A percentile compares a stretch with the other conserved stretches of the same genome.
phyloP scores from a whole-genome alignment of 176 grass and related monocot species.

The Metroxylon sagu region DNA sequence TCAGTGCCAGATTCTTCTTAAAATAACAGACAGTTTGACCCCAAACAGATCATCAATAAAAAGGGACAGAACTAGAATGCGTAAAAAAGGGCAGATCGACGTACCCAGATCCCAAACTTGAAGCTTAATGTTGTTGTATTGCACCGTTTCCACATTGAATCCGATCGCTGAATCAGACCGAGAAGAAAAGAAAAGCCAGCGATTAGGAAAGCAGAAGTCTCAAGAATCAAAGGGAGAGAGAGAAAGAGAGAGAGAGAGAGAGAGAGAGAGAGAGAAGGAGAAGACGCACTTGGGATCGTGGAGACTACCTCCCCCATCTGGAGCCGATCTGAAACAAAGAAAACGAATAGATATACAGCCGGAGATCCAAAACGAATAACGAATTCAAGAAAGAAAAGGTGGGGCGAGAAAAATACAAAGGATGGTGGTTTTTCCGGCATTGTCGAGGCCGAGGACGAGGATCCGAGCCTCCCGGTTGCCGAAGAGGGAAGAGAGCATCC shows the following conservation, averaged over 20 bases:
- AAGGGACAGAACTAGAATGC: slow-evolving; percentile 5
- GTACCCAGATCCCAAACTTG: slow-evolving; percentile 14
- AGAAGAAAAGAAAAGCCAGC: background rate
- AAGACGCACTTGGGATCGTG: slow-evolving; percentile 11
- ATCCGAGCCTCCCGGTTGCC: slow-evolving; percentile 95
- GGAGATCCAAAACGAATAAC: background rate
- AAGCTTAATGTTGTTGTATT: slow-evolving; percentile 11
- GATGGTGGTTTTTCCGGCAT: slow-evolving; percentile 98
- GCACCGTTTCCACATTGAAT: slow-evolving; percentile 14
- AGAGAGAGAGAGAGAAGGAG: background rate
- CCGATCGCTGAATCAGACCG: slow-evolving; percentile 8
- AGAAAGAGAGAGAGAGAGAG: background rate
- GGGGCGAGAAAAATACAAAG: slow-evolving; percentile 39
- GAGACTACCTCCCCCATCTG: slow-evolving; percentile 17
- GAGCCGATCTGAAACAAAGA: slow-evolving; percentile 55
- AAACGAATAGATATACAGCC: background rate
- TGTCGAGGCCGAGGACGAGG: slow-evolving; percentile 93
- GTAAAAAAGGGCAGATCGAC: background rate
- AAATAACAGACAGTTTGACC: too few relatives aligned
- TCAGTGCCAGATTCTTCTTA: too few relatives aligned
- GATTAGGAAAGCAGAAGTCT: background rate
- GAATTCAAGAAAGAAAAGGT: background rate
- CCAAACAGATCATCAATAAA: too few relatives aligned
- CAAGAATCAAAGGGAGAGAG: background rate
- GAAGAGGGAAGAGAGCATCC: slow-evolving; percentile 94